Conservation (phyloP, 2,329 filamentous ascomycete species). For the Hymenoscyphus linearis region DNA sequence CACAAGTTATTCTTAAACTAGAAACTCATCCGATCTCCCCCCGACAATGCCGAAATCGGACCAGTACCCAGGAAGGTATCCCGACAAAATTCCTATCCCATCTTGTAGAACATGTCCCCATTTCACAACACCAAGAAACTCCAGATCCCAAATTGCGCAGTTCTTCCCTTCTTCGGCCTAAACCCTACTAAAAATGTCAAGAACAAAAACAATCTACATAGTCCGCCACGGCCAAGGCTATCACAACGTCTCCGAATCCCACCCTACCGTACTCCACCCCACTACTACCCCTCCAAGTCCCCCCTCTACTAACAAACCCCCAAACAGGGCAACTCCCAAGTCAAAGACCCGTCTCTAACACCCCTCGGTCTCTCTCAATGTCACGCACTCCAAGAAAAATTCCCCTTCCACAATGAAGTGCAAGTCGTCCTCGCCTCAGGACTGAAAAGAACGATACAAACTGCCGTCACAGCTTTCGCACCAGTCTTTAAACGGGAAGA, state of each 20-base stretch:
- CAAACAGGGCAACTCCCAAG: slow-evolving; percentile 12
- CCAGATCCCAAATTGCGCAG: not conserved
- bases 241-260: slow-evolving; percentile 60
- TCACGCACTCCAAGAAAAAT: slow-evolving; percentile 51
- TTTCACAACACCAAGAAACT: not conserved
- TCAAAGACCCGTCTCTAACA: slow-evolving; percentile 66
- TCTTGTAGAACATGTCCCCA: not conserved
- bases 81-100: not conserved
- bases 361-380: slow-evolving; percentile 72
- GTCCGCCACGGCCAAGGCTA: slow-evolving; percentile 71
- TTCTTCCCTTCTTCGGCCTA: not conserved
- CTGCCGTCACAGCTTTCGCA: slow-evolving; percentile 61
- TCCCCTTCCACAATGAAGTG: slow-evolving; percentile 59
- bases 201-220: slow-evolving; percentile 15
- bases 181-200: not conserved
- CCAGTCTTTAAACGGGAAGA: slow-evolving; percentile 11
- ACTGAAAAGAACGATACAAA: slow-evolving; percentile 72
- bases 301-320: not conserved
- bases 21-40: not conserved
- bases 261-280: not conserved
- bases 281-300: not conserved
- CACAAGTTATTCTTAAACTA: too few relatives aligned
- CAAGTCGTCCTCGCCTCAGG: slow-evolving; percentile 72
- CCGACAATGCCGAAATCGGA: not conserved
- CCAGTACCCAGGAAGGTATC: not conserved